phyloP scores from a whole-genome alignment of 2,329 filamentous ascomycete species.

The Cadophora gregata region DNA sequence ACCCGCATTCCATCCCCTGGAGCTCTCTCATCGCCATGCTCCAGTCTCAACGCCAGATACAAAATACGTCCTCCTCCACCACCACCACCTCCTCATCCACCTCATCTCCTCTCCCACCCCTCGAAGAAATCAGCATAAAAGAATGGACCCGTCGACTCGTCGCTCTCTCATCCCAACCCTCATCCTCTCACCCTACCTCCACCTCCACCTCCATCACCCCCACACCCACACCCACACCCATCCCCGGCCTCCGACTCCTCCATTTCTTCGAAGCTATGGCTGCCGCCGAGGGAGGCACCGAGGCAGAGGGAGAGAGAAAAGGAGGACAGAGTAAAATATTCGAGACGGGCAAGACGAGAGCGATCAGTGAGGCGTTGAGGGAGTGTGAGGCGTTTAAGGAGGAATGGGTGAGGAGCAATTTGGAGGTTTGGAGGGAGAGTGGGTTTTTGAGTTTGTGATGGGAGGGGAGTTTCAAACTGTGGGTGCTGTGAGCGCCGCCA shows the following conservation, averaged over 20 bases:
- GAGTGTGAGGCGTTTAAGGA: slow-evolving; percentile 30
- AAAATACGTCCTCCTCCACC: no score
- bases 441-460: slow-evolving; percentile 30
- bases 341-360: slow-evolving; percentile 35
- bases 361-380: slow-evolving; percentile 30
- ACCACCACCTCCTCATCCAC: background rate
- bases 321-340: slow-evolving; percentile 29
- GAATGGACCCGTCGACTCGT: slow-evolving; percentile 33
- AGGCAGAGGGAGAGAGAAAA: no score
- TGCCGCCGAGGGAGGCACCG: background rate
- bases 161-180: background rate
- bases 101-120: background rate
- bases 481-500: background rate
- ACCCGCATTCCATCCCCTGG: slow-evolving; percentile 37
- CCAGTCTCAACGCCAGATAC: slow-evolving; percentile 2
- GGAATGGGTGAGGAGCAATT: slow-evolving; percentile 33
- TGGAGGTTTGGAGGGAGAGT: slow-evolving; percentile 36
- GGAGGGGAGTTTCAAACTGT: background rate
- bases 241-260: slow-evolving; percentile 37
- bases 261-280: slow-evolving; percentile 40
- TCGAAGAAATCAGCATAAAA: slow-evolving; percentile 31
- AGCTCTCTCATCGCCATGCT: slow-evolving; percentile 29
- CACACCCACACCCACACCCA: slow-evolving; percentile 12
- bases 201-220: no score
- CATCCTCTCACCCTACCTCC: no score